Conservation (phyloP, 2,329 filamentous ascomycete genomes). For the Grosmannia huntii region DNA sequence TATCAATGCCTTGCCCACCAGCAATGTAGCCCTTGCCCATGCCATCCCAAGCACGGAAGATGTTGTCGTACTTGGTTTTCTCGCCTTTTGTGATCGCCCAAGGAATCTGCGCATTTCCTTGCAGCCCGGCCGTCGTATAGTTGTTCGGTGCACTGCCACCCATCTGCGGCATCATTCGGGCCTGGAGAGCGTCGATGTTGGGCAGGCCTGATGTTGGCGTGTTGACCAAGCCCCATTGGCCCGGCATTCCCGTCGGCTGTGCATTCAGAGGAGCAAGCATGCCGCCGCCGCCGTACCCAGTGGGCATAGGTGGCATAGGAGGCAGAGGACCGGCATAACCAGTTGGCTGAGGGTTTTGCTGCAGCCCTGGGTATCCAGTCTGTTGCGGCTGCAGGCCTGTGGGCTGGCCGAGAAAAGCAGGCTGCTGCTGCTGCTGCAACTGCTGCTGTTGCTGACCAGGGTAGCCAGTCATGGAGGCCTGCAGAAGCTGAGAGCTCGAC, state of each 20-base stretch:
- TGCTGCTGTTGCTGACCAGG: slow-evolving; percentile 34
- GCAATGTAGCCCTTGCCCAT: slow-evolving; percentile 85
- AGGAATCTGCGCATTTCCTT: slow-evolving; percentile 89
- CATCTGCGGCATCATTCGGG: slow-evolving; percentile 93
- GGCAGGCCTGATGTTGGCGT: slow-evolving; percentile 78
- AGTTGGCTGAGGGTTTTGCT: slow-evolving; percentile 54
- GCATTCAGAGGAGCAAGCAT: slow-evolving; percentile 60
- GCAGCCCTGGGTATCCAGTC: slow-evolving; percentile 54
- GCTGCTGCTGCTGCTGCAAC: slow-evolving; percentile 29
- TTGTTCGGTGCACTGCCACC: slow-evolving; percentile 64
- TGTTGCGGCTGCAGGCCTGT: slow-evolving; percentile 53
- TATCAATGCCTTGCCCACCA: slow-evolving; percentile 88
- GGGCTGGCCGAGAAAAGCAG: slow-evolving; percentile 43
- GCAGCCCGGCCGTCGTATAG: slow-evolving; percentile 75
- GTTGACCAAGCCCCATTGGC: slow-evolving; percentile 98
- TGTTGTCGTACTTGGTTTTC: slow-evolving; percentile 88
- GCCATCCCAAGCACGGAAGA: slow-evolving; percentile 95
- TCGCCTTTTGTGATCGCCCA: slow-evolving; percentile 99
- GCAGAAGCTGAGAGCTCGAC: slow-evolving; percentile 54
- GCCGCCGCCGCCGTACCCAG: slow-evolving; percentile 52
- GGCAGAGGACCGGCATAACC: slow-evolving; percentile 73
- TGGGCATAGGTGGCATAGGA: slow-evolving; percentile 71
- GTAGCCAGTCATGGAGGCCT: slow-evolving; percentile 57
- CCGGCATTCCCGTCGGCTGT: slow-evolving; percentile 86
- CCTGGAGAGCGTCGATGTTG: slow-evolving; percentile 84